These are phyloP conservation scores for Pseudohyphozyma bogoriensis DNA, from an alignment of 768 basidiomycete species.

Conservation along the genomic window DNA sequence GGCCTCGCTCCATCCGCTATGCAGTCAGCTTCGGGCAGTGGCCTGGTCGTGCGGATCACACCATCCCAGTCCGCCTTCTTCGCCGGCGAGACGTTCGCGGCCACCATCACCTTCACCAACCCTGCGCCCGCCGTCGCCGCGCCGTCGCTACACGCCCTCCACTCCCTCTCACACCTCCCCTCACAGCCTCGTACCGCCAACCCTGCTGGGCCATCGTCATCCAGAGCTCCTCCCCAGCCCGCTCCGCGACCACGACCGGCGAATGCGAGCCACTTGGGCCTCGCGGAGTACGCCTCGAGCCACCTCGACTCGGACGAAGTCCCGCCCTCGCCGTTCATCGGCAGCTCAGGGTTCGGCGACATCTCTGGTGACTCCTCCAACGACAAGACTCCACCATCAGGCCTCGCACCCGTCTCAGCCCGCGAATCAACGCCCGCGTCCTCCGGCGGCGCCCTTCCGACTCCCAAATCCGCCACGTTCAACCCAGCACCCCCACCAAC, in stretches of 20 bases:
- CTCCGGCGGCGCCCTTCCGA: constrained; percentile 5
- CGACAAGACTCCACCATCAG: neutral
- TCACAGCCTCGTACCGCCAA: neutral
- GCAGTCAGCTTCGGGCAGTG: too few species aligned
- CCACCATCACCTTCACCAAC: constrained; percentile 79
- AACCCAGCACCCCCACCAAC: constrained; percentile 29
- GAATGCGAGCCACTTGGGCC: constrained; percentile 13
- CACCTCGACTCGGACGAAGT: constrained; percentile 7
- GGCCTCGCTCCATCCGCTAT: too few species aligned
- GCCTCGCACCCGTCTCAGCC: too few species aligned
- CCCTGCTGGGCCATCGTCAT: neutral
- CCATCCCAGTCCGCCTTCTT: constrained; percentile 85
- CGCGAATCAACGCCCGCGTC: neutral
- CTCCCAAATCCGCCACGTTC: constrained; percentile 27
- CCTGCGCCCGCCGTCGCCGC: constrained; percentile 42
- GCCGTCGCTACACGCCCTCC: constrained; percentile 35
- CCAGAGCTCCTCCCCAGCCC: constrained; percentile 41
- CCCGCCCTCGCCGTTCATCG: constrained; percentile 11
- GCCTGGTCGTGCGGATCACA: constrained; percentile 35
- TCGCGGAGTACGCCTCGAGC: constrained; percentile 14
- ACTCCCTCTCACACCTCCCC: constrained; percentile 30
- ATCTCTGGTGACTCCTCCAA: neutral
- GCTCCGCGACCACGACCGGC: constrained; percentile 31
- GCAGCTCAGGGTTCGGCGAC: neutral
- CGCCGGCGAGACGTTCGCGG: constrained; percentile 78